phyloP scores from a whole-genome alignment of 306 rosid genomes.

The Lotus japonicus region DNA sequence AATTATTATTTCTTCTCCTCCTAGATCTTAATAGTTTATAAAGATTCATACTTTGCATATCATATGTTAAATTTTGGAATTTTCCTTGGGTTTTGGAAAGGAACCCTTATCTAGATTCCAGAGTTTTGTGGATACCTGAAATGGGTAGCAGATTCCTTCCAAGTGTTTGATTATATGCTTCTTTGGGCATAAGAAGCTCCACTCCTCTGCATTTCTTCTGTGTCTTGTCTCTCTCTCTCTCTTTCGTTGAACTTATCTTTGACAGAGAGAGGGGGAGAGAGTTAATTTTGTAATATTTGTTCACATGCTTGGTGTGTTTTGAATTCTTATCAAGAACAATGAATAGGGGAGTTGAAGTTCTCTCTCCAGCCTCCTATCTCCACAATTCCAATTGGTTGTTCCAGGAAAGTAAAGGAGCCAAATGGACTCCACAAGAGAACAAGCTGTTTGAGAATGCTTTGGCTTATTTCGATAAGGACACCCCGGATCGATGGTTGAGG shows the following conservation, averaged over 20 bases:
- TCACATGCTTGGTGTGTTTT: constrained; percentile 19
- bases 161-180: constrained; percentile 34
- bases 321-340: constrained; percentile 27
- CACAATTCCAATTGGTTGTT: constrained; percentile 73
- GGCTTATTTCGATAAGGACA: constrained; percentile 60
- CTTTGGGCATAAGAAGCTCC: constrained; percentile 24
- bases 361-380: constrained; percentile 57
- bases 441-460: constrained; percentile 80
- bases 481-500: constrained; percentile 72
- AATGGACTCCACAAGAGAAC: constrained; percentile 83
- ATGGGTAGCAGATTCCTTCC: constrained; percentile 36
- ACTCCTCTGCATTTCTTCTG: constrained; percentile 41
- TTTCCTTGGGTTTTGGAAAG: constrained; percentile 42
- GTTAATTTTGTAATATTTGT: neutral
- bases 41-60: constrained; percentile 35
- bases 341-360: constrained; percentile 55
- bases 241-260: constrained; percentile 15
- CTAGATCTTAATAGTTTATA: constrained; percentile 40
- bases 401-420: constrained; percentile 58
- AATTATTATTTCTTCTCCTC: constrained; percentile 1
- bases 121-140: constrained; percentile 30
- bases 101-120: constrained; percentile 40
- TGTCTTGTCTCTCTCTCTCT: constrained; percentile 39
- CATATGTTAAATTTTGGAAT: constrained; percentile 22
- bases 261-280: constrained; percentile 23